A percentile compares a stretch with the other conserved stretches of the same genome.
Evolutionary conservation across 108 stramenopile species (phyloP).

Genomic region (Discostella stelligeroides): DNA sequence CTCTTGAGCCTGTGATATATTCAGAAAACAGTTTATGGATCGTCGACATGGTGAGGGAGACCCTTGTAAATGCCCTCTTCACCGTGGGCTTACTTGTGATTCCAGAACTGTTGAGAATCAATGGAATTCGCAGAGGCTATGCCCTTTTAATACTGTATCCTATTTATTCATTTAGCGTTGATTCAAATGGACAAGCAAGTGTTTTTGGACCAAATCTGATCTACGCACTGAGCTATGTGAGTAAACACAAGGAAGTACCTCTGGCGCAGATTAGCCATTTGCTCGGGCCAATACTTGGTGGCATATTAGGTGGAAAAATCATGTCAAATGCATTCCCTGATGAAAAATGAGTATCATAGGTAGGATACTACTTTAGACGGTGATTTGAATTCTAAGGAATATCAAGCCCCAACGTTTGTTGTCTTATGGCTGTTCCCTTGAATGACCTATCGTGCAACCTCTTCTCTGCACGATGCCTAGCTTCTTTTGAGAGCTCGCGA

Average conservation of each 20-base stretch:
- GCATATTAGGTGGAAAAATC: constrained; percentile 48
- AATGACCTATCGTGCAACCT: constrained; percentile 17
- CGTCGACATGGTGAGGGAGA: constrained; percentile 38
- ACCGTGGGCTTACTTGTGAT: constrained; percentile 45
- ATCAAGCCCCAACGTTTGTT: constrained; percentile 14
- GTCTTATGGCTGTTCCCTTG: constrained; percentile 20
- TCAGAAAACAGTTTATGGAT: constrained; percentile 32
- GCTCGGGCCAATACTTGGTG: constrained; percentile 48
- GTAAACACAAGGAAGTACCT: constrained; percentile 18
- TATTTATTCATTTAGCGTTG: constrained; percentile 49
- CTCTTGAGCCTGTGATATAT: constrained; percentile 23
- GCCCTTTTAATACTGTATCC: constrained; percentile 40
- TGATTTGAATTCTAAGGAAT: neutral
- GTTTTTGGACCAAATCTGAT: constrained; percentile 52
- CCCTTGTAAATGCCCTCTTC: constrained; percentile 36
- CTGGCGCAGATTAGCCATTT: constrained; percentile 22
- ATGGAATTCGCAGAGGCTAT: constrained; percentile 30
- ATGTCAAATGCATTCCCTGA: constrained; percentile 57
- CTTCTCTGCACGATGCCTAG: constrained; percentile 34
- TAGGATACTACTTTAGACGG: neutral
- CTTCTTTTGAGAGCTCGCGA: constrained; percentile 41
- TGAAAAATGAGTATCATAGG: constrained; percentile 3
- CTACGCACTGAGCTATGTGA: constrained; percentile 31
- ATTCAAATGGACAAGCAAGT: constrained; percentile 33
- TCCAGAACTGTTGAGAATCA: constrained; percentile 52